Evolutionary conservation across 164 flowering plant genomes (phyloP).

Genomic region (Stephania japonica): DNA sequence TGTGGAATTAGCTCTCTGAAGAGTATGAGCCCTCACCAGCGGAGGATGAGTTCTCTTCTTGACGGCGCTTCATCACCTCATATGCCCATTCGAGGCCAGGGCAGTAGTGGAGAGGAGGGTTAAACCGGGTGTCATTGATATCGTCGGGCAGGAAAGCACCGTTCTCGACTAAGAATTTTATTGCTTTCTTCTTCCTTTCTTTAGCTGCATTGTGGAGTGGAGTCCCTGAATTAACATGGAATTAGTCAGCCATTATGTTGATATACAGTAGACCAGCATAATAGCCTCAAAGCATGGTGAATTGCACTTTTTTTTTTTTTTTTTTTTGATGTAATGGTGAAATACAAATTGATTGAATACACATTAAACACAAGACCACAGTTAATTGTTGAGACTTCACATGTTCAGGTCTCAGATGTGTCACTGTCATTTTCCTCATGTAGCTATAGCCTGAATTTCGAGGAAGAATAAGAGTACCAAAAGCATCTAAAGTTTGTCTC

Average conservation of each 20-base stretch:
- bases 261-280: too few species aligned
- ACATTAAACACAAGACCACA: background rate
- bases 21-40: slow-evolving; percentile 53
- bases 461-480: too few species aligned
- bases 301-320: too few species aligned
- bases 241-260: too few species aligned
- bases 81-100: slow-evolving; percentile 97
- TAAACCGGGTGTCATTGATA: slow-evolving; percentile 77
- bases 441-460: too few species aligned
- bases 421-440: too few species aligned
- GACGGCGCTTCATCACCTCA: slow-evolving; percentile 69
- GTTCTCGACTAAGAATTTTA: slow-evolving; percentile 71
- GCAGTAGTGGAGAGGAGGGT: slow-evolving; percentile 96
- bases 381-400: background rate
- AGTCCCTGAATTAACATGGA: slow-evolving; percentile 50
- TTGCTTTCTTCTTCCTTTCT: slow-evolving; percentile 72
- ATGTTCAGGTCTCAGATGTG: too few species aligned
- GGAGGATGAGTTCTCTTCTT: slow-evolving; percentile 37
- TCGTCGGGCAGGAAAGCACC: slow-evolving; percentile 91
- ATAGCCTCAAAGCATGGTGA: too few species aligned
- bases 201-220: slow-evolving; percentile 95
- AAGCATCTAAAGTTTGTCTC: background rate
- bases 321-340: too few species aligned
- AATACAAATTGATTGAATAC: background rate
- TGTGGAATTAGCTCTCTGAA: slow-evolving; percentile 43